Evolutionary conservation across 257 asterid genomes (phyloP), one percentile per base, ranked within the genome.

Genomic region (Gentiana straminea): DNA sequence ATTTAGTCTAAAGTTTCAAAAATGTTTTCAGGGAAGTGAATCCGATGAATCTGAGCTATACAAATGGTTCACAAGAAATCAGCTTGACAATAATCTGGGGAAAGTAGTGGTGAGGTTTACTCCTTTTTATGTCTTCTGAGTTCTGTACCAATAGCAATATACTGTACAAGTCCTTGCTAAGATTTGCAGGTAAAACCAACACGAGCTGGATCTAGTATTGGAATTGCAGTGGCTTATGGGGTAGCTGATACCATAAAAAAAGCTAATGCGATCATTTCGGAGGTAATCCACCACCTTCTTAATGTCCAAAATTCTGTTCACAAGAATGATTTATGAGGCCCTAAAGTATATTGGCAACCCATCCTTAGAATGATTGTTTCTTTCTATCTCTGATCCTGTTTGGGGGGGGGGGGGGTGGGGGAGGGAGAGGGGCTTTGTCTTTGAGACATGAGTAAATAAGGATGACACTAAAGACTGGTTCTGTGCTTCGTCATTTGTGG

Each of bases 191-290:
- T 87, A 60, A 87, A 87, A 71, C 96, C 96, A 63, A 73, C 94
- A 57, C 77, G 83, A 66, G 94, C 94, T 57, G 96, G 96, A 68
- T 87, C 96, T 50, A 87, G 96, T 71, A 84, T 87, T 35, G 96
- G 96, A 68, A 94, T 87, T 64, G 66, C 81, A 52, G 96, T 87
- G 77, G 96, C 94, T 64, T 84, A 87, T 54, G 96, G 96, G 51
- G 84, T 84, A 67, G 41, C 93, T 52, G 94, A 87, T 70, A 63
- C 96, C 70, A 78, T 84, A n/a, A 13, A 51, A 64, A 87, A 82
- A 70, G 96, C 94, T 64, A 71, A 77, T 55, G 61, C 74, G 54
- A 73, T 87, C 62, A 82, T 87, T 60, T 75, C 93, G 48, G 96
- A 84, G 84, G 96, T 80, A 77, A 66, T 39, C n/a, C 53, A 38